Conservation (phyloP, 371 early-diverging fungal genomes). For the Sporodiniella umbellata region DNA sequence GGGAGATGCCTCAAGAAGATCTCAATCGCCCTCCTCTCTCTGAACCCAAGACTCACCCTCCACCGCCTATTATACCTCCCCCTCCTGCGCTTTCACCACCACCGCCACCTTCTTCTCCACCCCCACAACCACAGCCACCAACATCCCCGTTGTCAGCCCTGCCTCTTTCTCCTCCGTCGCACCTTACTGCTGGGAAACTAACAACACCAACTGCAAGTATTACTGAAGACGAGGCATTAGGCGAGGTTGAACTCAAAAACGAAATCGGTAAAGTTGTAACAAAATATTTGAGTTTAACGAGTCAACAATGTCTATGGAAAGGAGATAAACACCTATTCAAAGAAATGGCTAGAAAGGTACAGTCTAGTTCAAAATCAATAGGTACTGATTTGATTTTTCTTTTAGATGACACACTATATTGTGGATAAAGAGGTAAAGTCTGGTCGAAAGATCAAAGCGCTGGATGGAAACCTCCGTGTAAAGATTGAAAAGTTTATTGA, state of each 20-base stretch:
- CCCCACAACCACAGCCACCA: background rate
- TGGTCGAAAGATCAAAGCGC: conserved; percentile 22
- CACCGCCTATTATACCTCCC: background rate
- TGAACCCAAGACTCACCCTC: background rate
- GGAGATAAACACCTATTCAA: conserved; percentile 39
- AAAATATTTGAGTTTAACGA: conserved; percentile 25
- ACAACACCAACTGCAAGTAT: conserved; percentile 11
- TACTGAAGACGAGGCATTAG: conserved; percentile 1
- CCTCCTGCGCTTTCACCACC: background rate
- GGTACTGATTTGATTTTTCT: background rate
- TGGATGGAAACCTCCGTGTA: conserved; percentile 21
- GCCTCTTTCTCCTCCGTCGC: background rate
- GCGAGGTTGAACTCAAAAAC: conserved; percentile 28
- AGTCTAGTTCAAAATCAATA: background rate
- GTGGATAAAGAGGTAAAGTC: conserved; percentile 34
- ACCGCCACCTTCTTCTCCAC: background rate
- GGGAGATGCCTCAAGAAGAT: conserved; percentile 30
- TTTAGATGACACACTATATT: conserved; percentile 40
- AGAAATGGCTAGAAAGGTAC: conserved; percentile 39
- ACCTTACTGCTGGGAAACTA: background rate
- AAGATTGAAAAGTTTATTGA: conserved; percentile 42
- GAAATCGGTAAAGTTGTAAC: conserved; percentile 37
- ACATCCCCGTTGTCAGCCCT: background rate
- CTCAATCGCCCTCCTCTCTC: background rate
- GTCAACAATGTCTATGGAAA: conserved; percentile 29